Evolutionary conservation across 306 rosid genomes (phyloP), one percentile per base, ranked within the genome.

Genomic region (Ammopiptanthus mongolicus): DNA sequence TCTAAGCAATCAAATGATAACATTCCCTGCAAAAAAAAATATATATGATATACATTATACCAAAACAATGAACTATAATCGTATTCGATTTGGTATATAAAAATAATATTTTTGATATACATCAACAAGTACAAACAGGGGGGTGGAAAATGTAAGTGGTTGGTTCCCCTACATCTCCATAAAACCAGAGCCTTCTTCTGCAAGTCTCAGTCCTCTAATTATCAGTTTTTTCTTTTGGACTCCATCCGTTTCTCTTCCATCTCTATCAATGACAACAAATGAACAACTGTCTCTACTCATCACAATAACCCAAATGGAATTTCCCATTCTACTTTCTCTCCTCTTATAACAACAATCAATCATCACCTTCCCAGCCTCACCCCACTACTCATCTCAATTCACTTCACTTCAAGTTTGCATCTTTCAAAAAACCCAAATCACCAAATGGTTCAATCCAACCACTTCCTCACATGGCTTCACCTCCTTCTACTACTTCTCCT

Each of bases 361-460:
- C n/a, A 5, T 19, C 60, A 8, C 33, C 66, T 60, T 44, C 56
- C 13, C 57, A 37, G 10, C 50, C 48, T 66, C 50, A 18, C 47
- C 34, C 50, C 58, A 25, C n/a, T 33, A 18, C 41, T 8, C 60
- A 77, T 36, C 76, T 46, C 76, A 39, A 12, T 19, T 33, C 58
- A 13, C 31, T 34, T 1, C 4, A 17, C 5, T 68, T 22, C 4
- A 25, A 73, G 21, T 14, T 63, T 37, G 15, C 33, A 75, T 41
- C 19, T 55, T 74, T 31, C 60, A 25, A 0, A 4, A 8, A 1
- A 25, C 28, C 66, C 31, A 44, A 12, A 12, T 44, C 50, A 12
- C 50, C 55, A 71, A 50, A 84, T 81, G 81, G 19, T 36, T 48
- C 46, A 55, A 39, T 28, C 41, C 74, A 73, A 44, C 6, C 63